Evolutionary conservation across 2,329 filamentous ascomycete genomes (phyloP).

Genomic region (Fusarium sp.): DNA sequence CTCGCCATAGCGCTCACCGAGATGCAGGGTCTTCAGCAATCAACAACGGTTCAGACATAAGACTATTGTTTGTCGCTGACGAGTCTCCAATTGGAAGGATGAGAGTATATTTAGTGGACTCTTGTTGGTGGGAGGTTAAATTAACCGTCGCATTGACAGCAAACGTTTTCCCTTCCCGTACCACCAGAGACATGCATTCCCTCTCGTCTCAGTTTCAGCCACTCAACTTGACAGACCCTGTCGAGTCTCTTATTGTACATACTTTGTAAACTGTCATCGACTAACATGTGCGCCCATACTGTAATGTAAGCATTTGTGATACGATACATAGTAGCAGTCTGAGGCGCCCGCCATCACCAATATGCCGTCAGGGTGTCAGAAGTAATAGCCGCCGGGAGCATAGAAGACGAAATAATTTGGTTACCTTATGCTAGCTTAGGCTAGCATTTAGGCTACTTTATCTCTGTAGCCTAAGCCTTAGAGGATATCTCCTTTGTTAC

Average conservation of each 20-base stretch:
- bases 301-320: background rate
- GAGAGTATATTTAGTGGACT: background rate
- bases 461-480: too few species aligned
- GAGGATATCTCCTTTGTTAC: fast-evolving
- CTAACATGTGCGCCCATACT: background rate
- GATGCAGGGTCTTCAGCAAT: background rate
- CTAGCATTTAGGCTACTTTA: too few species aligned
- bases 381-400: too few species aligned
- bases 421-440: too few species aligned
- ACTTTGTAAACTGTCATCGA: fast-evolving
- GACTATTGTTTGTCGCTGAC: background rate
- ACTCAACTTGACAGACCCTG: background rate
- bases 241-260: background rate
- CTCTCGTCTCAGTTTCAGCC: too few species aligned
- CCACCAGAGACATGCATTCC: too few species aligned
- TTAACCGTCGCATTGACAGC: background rate
- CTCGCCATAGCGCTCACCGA: background rate
- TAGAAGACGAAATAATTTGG: too few species aligned
- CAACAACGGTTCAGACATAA: background rate
- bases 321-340: background rate
- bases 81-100: background rate
- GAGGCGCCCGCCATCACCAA: background rate
- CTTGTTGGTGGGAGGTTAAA: background rate
- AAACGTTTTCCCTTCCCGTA: background rate
- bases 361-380: background rate